A percentile compares a stretch with the other conserved stretches of the same genome.
These are phyloP conservation scores for Suillus subaureus DNA, from an alignment of 768 basidiomycete genomes.

Conservation along the genomic window DNA sequence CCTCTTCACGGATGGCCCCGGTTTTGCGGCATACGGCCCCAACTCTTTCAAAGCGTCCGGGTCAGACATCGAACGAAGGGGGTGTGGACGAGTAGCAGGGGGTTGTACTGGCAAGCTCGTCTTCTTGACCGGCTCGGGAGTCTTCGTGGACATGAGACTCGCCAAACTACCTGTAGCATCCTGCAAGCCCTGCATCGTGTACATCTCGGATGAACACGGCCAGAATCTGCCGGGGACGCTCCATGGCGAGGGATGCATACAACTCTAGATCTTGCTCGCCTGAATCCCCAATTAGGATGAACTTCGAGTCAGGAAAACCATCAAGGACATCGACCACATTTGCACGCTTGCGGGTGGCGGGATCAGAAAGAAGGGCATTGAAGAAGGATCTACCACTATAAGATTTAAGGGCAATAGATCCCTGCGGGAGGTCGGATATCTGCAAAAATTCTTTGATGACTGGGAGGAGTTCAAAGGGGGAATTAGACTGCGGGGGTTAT, in stretches of 20 bases:
- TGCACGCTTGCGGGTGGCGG: conserved; percentile 80
- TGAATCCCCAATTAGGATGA: conserved; percentile 88
- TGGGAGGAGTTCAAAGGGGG: conserved; percentile 82
- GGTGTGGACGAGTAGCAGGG: background rate
- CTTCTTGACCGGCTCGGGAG: conserved; percentile 6
- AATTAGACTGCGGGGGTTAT: conserved; percentile 67
- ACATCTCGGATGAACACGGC: conserved; percentile 87
- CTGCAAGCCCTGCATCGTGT: conserved; percentile 42
- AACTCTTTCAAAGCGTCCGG: background rate
- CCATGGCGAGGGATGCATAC: conserved; percentile 74
- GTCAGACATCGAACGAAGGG: conserved; percentile 9
- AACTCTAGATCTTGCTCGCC: conserved; percentile 97
- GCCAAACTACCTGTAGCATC: conserved; percentile 61
- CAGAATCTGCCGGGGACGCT: conserved; percentile 68
- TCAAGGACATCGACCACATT: conserved; percentile 80
- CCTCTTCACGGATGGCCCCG: background rate
- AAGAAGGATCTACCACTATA: conserved; percentile 86
- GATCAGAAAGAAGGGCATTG: conserved; percentile 78
- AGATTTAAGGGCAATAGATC: conserved; percentile 81
- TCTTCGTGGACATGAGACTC: conserved; percentile 10
- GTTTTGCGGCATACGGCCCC: background rate
- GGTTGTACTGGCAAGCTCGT: conserved; percentile 10
- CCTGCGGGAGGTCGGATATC: conserved; percentile 67
- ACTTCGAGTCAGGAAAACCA: conserved; percentile 70
- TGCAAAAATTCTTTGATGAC: conserved; percentile 76